Evolutionary conservation across 805 yeast genomes (phyloP), one percentile per base, ranked within the genome.

Genomic region (Kodamaea neixiangensis): DNA sequence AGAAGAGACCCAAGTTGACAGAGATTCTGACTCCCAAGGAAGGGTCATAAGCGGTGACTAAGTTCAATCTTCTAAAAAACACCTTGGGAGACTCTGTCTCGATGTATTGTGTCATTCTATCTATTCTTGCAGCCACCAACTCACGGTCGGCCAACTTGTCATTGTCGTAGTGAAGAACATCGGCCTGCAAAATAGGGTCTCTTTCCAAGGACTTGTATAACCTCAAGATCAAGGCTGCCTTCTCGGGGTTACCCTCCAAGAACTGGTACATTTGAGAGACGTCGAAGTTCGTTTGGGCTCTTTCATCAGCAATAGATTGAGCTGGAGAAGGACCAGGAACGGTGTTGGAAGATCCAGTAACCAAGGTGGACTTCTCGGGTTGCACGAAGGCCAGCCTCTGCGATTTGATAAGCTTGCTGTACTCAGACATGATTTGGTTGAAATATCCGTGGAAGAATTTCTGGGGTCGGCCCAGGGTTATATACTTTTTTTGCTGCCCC

Each of bases 211-310:
- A 60, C 58, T 64, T 66, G 59, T 63, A 66, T 43, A 73, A 59
- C 20, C 58, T 57, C 48, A 65, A 53, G 40, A 70, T 57, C 51
- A 63, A 54, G 41, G 55, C 50, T 3, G 76, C 66, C 49, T 69
- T 70, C 49, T 71, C 71, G 14, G 61, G 58, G 9, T 69, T 58
- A 21, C 79, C 79, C 56, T 74, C 79, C 53, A 74, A 66, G 51
- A 74, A 69, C 46, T 68, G 53, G 58, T 72, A 70, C 78, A 74
- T 71, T 29, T 68, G 62, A n/a, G 54, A 58, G 3, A 75, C 72
- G 49, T 72, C 71, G 40, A 65, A 69, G 40, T 60, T 59, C 19
- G 67, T 61, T 15, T 50, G 46, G 42, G 64, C 64, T 54, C 78
- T 66, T 56, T 73, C 78, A 34, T 56, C 58, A 9, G 66, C 70